A percentile compares a stretch with the other conserved stretches of the same genome.
phyloP scores from a whole-genome alignment of 1,284 basidiomycete species.

The Rhodotorula sp. region DNA sequence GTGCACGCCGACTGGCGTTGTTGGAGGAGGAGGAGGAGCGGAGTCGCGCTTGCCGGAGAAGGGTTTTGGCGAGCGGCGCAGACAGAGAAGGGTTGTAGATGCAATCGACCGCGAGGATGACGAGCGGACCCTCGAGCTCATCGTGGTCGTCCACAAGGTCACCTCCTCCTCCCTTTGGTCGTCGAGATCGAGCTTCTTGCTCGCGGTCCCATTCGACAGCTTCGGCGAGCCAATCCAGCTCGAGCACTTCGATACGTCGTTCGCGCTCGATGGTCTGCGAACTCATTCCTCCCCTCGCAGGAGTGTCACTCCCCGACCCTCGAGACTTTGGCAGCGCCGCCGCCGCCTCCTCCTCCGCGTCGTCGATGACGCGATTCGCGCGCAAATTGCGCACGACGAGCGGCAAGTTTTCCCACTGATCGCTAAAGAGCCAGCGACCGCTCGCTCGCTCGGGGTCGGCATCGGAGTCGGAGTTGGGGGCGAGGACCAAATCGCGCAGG shows the following conservation, averaged over 20 bases:
- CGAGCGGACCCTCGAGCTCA: neutral
- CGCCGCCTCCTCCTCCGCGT: too few relatives aligned
- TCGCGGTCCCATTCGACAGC: neutral
- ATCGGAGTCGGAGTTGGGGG: neutral
- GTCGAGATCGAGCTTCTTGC: too few relatives aligned
- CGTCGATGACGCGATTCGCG: slow-evolving; percentile 13
- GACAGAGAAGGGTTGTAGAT: slow-evolving; percentile 41
- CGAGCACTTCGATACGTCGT: neutral
- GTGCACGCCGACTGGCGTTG: too few relatives aligned
- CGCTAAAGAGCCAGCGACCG: slow-evolving; percentile 34
- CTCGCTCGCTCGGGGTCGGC: too few relatives aligned
- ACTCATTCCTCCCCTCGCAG: neutral
- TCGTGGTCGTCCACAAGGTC: neutral
- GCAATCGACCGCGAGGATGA: slow-evolving; percentile 40
- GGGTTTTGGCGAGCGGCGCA: slow-evolving; percentile 25
- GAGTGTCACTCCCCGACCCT: too few relatives aligned
- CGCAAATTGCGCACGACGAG: slow-evolving; percentile 33
- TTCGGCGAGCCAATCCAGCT: slow-evolving; percentile 11
- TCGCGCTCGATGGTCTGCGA: neutral
- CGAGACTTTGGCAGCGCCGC: too few relatives aligned
- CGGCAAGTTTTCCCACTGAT: slow-evolving; percentile 32
- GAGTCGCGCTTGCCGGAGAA: slow-evolving; percentile 12
- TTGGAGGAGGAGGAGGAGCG: neutral
- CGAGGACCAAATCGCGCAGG: slow-evolving; percentile 20
- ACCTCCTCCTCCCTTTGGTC: neutral